Evolutionary conservation across 768 basidiomycete species (phyloP).

Genomic region (Lepiota subincarnata): DNA sequence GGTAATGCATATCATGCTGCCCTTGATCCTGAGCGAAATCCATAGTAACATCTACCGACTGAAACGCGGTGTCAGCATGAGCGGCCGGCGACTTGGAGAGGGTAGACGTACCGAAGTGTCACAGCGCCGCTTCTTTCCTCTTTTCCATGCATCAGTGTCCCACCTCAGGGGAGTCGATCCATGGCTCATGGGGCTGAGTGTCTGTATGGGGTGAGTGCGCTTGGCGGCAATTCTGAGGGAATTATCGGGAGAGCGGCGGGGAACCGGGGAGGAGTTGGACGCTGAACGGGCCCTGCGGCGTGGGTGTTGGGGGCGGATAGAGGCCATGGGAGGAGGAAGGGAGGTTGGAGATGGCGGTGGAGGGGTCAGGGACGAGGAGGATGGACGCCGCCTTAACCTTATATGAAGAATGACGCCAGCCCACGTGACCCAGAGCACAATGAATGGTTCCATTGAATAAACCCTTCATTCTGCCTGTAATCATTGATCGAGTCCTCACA

Average conservation of each 20-base stretch:
- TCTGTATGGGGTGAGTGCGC: conserved; percentile 41
- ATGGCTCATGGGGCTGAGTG: conserved; percentile 23
- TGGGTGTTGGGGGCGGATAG: conserved; percentile 29
- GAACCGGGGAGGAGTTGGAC: conserved; percentile 24
- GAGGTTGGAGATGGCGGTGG: conserved; percentile 18
- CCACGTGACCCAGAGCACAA: neutral
- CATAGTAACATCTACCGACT: conserved; percentile 6
- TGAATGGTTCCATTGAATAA: neutral
- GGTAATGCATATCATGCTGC: conserved; percentile 25
- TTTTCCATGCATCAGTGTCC: conserved; percentile 51
- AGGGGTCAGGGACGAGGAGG: conserved; percentile 1
- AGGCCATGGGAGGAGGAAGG: conserved; percentile 18
- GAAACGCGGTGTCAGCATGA: neutral
- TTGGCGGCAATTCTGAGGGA: conserved; percentile 44
- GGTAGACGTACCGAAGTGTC: conserved; percentile 35
- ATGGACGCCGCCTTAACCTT: neutral
- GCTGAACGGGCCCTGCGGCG: conserved; percentile 56
- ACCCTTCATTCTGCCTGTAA: neutral
- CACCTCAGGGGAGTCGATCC: conserved; percentile 35
- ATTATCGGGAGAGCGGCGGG: conserved; percentile 24
- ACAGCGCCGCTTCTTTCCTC: conserved; percentile 50
- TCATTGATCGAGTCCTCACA: too few species aligned
- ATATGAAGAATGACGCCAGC: neutral
- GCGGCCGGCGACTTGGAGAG: neutral
- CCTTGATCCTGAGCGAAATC: conserved; percentile 13